Conservation (phyloP, 2,329 filamentous ascomycete species). For the Colletotrichum magnum region DNA sequence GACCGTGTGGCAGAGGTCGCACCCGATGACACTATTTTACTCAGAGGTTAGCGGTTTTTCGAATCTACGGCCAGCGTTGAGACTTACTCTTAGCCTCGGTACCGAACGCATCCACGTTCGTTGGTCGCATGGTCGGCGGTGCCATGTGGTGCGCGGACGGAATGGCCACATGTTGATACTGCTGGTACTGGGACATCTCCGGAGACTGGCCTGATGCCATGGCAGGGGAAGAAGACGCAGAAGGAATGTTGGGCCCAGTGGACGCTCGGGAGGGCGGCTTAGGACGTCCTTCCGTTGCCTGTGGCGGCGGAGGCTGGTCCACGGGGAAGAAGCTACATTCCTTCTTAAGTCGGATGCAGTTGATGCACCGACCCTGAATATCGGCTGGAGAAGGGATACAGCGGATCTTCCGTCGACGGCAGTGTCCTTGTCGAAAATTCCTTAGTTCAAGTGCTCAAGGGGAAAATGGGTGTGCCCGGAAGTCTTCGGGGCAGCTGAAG, state of each 20-base stretch:
- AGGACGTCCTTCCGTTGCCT: conserved; percentile 56
- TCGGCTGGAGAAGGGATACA: conserved; percentile 85
- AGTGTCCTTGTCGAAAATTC: conserved; percentile 76
- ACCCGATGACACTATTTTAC: conserved; percentile 51
- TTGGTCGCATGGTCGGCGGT: conserved; percentile 57
- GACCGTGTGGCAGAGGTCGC: conserved; percentile 46
- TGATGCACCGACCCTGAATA: conserved; percentile 82
- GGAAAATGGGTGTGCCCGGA: not conserved
- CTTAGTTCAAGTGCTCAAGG: conserved; percentile 23
- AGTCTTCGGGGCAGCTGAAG: conserved; percentile 7
- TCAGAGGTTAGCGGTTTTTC: conserved; percentile 44
- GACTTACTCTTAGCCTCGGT: conserved; percentile 61
- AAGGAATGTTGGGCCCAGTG: conserved; percentile 56
- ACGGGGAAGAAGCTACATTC: conserved; percentile 95
- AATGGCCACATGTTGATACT: conserved; percentile 60
- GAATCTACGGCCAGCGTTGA: not conserved
- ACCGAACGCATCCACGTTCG: conserved; percentile 54
- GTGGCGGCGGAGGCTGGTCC: conserved; percentile 75
- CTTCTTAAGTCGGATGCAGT: conserved; percentile 94
- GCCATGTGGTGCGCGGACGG: conserved; percentile 62
- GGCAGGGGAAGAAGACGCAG: conserved; percentile 65
- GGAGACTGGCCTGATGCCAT: conserved; percentile 58
- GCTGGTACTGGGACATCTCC: conserved; percentile 56
- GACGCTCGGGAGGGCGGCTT: conserved; percentile 58
- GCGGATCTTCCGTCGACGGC: conserved; percentile 92